Conservation (phyloP, 371 early-diverging fungal species). For the Rhizomucor miehei region DNA sequence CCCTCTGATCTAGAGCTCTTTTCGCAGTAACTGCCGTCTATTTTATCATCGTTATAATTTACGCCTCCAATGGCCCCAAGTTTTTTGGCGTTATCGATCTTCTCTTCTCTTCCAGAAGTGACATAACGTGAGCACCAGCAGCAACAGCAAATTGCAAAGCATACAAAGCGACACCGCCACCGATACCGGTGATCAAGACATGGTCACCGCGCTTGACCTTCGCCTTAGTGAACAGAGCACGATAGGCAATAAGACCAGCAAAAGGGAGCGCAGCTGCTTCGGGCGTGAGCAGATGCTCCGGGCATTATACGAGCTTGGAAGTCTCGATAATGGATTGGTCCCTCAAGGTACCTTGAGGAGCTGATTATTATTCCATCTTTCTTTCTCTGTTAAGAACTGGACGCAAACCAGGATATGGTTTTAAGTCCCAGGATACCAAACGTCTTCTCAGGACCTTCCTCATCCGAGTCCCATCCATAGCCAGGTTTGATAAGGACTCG, state of each 20-base stretch:
- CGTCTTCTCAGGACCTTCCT: conserved; percentile 56
- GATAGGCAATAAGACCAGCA: conserved; percentile 69
- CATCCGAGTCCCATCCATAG: conserved; percentile 54
- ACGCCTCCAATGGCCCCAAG: conserved; percentile 72
- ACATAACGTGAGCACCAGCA: conserved; percentile 70
- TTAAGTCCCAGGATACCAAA: conserved; percentile 58
- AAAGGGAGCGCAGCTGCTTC: conserved; percentile 71
- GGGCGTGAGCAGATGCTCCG: conserved; percentile 52
- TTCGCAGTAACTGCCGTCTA: neutral
- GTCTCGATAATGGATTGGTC: conserved; percentile 49
- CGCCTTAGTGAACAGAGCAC: conserved; percentile 59
- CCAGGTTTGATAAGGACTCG: conserved; percentile 55
- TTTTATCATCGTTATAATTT: conserved; percentile 62
- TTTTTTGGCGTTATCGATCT: conserved; percentile 58
- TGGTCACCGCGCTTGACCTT: conserved; percentile 49
- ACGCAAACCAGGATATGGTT: conserved; percentile 33
- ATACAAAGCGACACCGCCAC: conserved; percentile 73
- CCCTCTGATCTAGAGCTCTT: neutral
- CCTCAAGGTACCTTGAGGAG: conserved; percentile 50
- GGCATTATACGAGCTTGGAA: conserved; percentile 46
- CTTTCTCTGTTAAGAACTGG: conserved; percentile 7
- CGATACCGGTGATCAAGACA: conserved; percentile 73
- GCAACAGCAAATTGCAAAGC: conserved; percentile 69
- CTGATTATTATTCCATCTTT: conserved; percentile 42
- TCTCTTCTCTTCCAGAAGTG: conserved; percentile 60